Evolutionary conservation across 352 stramenopile genomes (phyloP).

Genomic region (Saprolegnia diclina): DNA sequence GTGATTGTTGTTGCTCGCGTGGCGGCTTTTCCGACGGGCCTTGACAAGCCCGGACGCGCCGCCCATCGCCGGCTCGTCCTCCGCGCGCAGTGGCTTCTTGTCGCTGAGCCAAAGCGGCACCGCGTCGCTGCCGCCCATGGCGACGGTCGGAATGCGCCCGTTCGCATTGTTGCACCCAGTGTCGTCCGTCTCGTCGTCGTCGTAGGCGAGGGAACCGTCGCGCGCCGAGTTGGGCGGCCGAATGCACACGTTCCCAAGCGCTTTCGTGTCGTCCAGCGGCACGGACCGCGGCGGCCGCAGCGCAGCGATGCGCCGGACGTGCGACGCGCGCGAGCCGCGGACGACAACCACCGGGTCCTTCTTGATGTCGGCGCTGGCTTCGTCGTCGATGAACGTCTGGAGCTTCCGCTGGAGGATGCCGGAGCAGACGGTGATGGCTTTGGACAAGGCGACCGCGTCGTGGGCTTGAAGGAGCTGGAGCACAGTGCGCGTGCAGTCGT

Average conservation of each 20-base stretch:
- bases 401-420: slow-evolving; percentile 53
- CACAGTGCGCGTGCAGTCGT: slow-evolving; percentile 38
- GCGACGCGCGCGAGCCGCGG: slow-evolving; percentile 59
- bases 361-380: slow-evolving; percentile 42
- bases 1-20: slow-evolving; percentile 39
- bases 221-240: slow-evolving; percentile 61
- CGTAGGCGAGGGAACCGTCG: slow-evolving; percentile 4
- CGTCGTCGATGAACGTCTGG: slow-evolving; percentile 39
- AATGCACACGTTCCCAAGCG: slow-evolving; percentile 55
- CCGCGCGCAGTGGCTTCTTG: neutral
- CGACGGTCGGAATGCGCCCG: neutral
- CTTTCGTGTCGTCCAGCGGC: slow-evolving; percentile 54
- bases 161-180: slow-evolving; percentile 28
- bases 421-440: slow-evolving; percentile 56
- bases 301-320: slow-evolving; percentile 63
- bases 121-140: slow-evolving; percentile 32
- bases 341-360: slow-evolving; percentile 55
- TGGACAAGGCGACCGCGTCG: slow-evolving; percentile 31
- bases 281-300: slow-evolving; percentile 58
- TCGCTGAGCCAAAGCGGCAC: slow-evolving; percentile 1
- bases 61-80: slow-evolving; percentile 32
- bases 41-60: slow-evolving; percentile 62
- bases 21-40: slow-evolving; percentile 51
- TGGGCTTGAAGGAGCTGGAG: slow-evolving; percentile 37
- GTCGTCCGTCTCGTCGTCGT: neutral